Percentiles rank a stretch among this genome's conserved stretches.
These are phyloP conservation scores for Viola pubescens DNA, from an alignment of 441 rosid genomes.

Conservation along the genomic window DNA sequence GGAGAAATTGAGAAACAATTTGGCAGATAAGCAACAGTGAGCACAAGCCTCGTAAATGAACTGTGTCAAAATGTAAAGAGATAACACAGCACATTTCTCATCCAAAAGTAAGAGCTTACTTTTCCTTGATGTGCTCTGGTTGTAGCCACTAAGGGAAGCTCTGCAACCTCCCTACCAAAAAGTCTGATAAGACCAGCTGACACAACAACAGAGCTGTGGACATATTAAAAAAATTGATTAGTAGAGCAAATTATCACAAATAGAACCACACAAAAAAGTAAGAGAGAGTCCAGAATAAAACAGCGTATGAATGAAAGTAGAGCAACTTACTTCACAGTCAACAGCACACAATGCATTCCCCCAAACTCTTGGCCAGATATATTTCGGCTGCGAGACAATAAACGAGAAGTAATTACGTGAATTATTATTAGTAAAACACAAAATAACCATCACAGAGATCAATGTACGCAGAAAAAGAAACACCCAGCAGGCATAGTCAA, in stretches of 20 bases:
- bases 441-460: not conserved
- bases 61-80: not conserved
- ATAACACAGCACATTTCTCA: not conserved
- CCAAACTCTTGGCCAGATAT: slow-evolving; percentile 94
- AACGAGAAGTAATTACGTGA: slow-evolving; percentile 8
- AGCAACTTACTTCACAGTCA: slow-evolving; percentile 57
- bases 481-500: not conserved
- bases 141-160: slow-evolving; percentile 96
- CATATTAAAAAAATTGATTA: not conserved
- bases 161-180: slow-evolving; percentile 89
- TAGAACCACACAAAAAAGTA: not conserved
- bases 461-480: slow-evolving; percentile 13
- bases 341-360: slow-evolving; percentile 71
- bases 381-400: slow-evolving; percentile 56
- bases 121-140: slow-evolving; percentile 84
- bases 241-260: not conserved
- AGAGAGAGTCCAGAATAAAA: slow-evolving; percentile 1
- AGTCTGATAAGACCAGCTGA: slow-evolving; percentile 93
- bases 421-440: not conserved
- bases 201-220: slow-evolving; percentile 66
- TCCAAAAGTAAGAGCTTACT: slow-evolving; percentile 33
- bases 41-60: slow-evolving; percentile 2
- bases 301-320: not conserved
- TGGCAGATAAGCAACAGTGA: not conserved
- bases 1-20: slow-evolving; percentile 3